These are phyloP conservation scores for Cyclotella sp. DNA, from an alignment of 108 stramenopile genomes.

Conservation along the genomic window DNA sequence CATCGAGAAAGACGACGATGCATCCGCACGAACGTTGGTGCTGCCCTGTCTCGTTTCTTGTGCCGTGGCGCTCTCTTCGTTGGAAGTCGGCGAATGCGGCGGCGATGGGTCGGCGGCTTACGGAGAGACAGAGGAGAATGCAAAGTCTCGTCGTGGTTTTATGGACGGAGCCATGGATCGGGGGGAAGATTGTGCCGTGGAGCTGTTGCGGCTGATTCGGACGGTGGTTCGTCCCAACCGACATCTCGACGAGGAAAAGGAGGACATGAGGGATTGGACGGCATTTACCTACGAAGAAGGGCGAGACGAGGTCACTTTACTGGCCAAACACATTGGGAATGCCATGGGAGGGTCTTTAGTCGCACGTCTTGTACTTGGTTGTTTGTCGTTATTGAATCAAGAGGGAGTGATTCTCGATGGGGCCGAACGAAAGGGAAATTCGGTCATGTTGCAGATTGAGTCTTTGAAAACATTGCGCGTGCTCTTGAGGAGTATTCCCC, in stretches of 20 bases:
- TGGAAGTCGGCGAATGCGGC: constrained; percentile 25
- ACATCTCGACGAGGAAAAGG: too few relatives aligned
- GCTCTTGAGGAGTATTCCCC: constrained; percentile 39
- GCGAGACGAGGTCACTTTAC: too few relatives aligned
- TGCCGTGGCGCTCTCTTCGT: constrained; percentile 34
- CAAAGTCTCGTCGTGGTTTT: not conserved
- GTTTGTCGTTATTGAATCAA: constrained; percentile 36
- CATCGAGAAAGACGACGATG: not conserved
- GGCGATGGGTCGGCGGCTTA: too few relatives aligned
- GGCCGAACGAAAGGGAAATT: constrained; percentile 1
- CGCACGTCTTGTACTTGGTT: constrained; percentile 46
- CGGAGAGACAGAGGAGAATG: constrained; percentile 10
- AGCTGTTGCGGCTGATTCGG: constrained; percentile 27
- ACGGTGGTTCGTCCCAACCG: too few relatives aligned
- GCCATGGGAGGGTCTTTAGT: constrained; percentile 53
- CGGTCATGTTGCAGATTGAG: constrained; percentile 30
- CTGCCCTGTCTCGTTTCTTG: constrained; percentile 35
- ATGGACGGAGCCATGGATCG: constrained; percentile 27
- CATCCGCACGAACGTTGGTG: too few relatives aligned
- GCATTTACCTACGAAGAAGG: too few relatives aligned
- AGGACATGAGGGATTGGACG: too few relatives aligned
- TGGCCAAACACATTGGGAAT: constrained; percentile 29
- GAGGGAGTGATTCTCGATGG: not conserved
- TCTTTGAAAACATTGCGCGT: constrained; percentile 38
- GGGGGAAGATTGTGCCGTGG: constrained; percentile 49